Percentiles rank a stretch among this genome's conserved stretches.
Evolutionary conservation across 139 green algal species (phyloP).

Genomic region (Haematococcus sp.): DNA sequence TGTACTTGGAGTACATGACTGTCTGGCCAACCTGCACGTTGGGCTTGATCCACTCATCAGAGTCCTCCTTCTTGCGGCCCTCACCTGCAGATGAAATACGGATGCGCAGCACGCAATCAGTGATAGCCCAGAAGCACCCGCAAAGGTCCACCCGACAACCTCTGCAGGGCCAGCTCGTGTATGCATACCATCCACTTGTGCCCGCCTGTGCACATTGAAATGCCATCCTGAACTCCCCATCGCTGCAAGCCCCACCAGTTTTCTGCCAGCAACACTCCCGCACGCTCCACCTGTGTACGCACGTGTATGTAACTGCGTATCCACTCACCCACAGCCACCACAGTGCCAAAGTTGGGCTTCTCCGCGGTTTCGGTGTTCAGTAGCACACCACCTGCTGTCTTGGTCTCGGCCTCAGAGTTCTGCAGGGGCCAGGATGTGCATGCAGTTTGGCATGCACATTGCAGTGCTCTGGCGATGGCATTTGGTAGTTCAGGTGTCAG

Average conservation of each 20-base stretch:
- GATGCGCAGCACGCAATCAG: neutral
- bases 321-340: conserved; percentile 24
- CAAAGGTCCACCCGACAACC: no score
- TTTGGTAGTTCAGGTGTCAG: neutral
- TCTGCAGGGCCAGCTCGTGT: no score
- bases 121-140: no score
- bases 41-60: conserved; percentile 44
- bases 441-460: neutral
- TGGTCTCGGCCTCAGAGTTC: conserved; percentile 64
- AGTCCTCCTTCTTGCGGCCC: conserved; percentile 72
- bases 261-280: no score
- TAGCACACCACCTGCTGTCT: conserved; percentile 82
- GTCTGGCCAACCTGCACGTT: conserved; percentile 68
- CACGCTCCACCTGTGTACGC: no score
- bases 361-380: conserved; percentile 77
- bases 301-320: no score
- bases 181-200: no score
- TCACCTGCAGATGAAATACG: conserved; percentile 46
- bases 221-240: no score
- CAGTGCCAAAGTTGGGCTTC: conserved; percentile 87
- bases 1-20: conserved; percentile 90
- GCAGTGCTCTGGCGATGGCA: neutral
- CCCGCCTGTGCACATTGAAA: no score
- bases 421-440: conserved; percentile 7
- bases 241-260: no score